Base-by-base conservation (phyloP, 257 asterid species). In the Gynochthodes officinalis region DNA sequence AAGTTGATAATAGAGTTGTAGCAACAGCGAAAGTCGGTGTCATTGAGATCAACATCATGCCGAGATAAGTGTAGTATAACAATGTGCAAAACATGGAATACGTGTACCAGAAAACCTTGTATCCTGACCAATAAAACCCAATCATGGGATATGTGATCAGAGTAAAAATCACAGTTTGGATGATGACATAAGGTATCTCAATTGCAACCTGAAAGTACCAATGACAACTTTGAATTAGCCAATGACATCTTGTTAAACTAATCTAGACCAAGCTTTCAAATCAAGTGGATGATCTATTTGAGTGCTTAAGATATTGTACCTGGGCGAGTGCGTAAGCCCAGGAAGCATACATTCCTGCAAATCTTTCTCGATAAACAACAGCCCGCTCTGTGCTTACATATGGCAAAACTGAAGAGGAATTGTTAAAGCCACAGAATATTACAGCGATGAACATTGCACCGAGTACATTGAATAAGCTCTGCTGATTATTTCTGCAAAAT, bases 1-100 rank as follows among this genome's bases (percentile, higher is more conserved):
- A 72, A 23, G 85, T 79, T 16, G 93, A 82, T 74, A 82, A 89
- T 18, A 80, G 16, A 40, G 48, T 33, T 28, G 80, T 65, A 30
- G 78, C 80, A 6, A 79, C 69, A 39, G 70, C 42, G 30, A 57
- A 54, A 75, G 69, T 80, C 12, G 84, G 78, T 13, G 76, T 76
- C n/a, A 80, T 72, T 32, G 84, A 64, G 13, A 76, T 33, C 11
- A 76, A 21, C 73, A 76, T 55, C 84, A 80, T 80, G n/a, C 81
- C 84, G 30, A 72, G 70, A 54, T 76, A 80, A n/a, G 2, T 49
- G 54, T 49, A 49, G 54, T 14, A 49, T n/a, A 49, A 49, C 54
- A 49, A 3, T 3, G 54, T 14, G 13, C 21, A 14, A 18, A 49
- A 18, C 54, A 49, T 16, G 1, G 54, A 49, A 18, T 49, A 49